Conservation (phyloP, 2,329 filamentous ascomycete species). For the Verticillium nubilum region DNA sequence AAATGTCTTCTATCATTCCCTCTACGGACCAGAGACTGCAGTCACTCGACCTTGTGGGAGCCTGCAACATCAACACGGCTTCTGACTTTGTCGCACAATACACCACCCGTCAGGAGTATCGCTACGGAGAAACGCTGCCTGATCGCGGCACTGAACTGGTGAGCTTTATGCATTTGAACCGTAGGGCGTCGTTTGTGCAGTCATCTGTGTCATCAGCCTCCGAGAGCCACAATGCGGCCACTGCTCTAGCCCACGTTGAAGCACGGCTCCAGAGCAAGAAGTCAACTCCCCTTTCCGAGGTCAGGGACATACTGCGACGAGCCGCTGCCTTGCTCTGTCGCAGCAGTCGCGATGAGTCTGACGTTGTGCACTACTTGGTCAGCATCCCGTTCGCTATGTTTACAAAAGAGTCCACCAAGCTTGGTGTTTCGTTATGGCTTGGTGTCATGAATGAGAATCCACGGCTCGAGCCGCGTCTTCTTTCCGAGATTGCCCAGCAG, state of each 20-base stretch:
- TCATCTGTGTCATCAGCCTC: conserved; percentile 43
- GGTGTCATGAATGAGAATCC: conserved; percentile 97
- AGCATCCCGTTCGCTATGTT: conserved; percentile 90
- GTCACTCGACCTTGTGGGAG: conserved; percentile 71
- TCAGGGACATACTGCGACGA: conserved; percentile 75
- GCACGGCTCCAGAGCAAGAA: conserved; percentile 64
- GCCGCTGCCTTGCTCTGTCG: conserved; percentile 84
- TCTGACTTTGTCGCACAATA: conserved; percentile 98
- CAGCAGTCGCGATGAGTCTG: conserved; percentile 66
- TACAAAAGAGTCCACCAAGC: conserved; percentile 90
- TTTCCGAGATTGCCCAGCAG: conserved; percentile 81
- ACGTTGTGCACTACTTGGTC: conserved; percentile 82
- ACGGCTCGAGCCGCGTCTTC: conserved; percentile 75
- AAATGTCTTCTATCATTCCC: conserved; percentile 85
- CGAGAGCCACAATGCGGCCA: conserved; percentile 54
- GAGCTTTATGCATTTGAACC: conserved; percentile 51
- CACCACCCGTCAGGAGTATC: conserved; percentile 92
- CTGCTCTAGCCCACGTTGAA: conserved; percentile 68
- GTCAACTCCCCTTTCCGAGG: conserved; percentile 64
- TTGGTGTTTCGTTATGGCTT: conserved; percentile 93
- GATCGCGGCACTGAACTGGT: conserved; percentile 64
- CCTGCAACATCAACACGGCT: conserved; percentile 77
- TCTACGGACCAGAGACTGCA: conserved; percentile 78
- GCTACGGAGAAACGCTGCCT: conserved; percentile 72
- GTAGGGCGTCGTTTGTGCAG: conserved; percentile 45